Percentiles rank a stretch among this genome's conserved stretches.
These are phyloP conservation scores for Pestalotiopsis sp. DNA, from an alignment of 2,329 filamentous ascomycete species.

Conservation along the genomic window DNA sequence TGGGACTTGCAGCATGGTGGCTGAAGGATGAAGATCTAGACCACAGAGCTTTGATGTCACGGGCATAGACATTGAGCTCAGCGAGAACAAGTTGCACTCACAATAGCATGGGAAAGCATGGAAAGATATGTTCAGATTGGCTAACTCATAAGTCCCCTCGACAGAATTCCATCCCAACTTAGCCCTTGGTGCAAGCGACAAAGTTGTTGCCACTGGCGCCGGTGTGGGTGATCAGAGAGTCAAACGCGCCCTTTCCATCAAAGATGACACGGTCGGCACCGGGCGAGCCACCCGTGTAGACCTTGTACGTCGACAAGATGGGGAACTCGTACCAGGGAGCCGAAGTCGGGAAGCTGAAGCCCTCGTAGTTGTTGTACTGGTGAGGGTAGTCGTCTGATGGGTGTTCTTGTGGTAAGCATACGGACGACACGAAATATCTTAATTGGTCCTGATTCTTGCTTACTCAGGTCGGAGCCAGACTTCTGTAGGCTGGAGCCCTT, in stretches of 20 bases:
- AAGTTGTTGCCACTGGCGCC: constrained; percentile 70
- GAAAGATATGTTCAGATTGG: no score
- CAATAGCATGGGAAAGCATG: no score
- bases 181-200: constrained; percentile 54
- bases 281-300: constrained; percentile 54
- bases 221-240: constrained; percentile 68
- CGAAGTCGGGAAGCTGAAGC: constrained; percentile 40
- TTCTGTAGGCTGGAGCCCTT: constrained; percentile 34
- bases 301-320: constrained; percentile 33
- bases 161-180: background rate
- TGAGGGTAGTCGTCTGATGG: constrained; percentile 40
- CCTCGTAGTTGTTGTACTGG: constrained; percentile 45
- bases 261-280: constrained; percentile 66
- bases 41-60: no score
- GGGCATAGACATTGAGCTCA: no score
- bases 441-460: background rate
- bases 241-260: constrained; percentile 53
- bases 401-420: background rate
- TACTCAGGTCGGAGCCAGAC: constrained; percentile 27
- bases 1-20: no score
- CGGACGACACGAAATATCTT: constrained; percentile 14
- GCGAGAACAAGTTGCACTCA: no score
- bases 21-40: no score
- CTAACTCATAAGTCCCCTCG: background rate
- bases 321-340: constrained; percentile 47